Base-by-base conservation (phyloP, 768 basidiomycete species). In the Lactifluus rugatus region DNA sequence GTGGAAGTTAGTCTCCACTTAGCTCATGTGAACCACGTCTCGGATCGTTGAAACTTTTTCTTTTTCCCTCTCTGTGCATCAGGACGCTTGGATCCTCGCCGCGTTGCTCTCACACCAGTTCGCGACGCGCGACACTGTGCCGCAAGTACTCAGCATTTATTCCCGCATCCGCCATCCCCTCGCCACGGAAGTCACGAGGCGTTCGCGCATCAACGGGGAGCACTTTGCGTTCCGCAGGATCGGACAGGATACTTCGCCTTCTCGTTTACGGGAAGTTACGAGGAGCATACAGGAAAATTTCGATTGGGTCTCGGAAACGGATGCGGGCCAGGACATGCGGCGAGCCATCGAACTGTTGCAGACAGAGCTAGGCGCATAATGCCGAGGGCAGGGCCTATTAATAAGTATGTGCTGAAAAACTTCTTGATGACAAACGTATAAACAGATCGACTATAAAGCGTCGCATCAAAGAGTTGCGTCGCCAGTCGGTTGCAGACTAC, bases 51-150 rank as follows among this genome's bases (percentile, higher is more conserved):
- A 34, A 26, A 31, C 28, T 0, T n/a, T 2, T 32, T 28, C 25
- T 19, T 47, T 7, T 26, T 26, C n/a, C n/a, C 19, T 17, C 16
- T 37, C 37, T 23, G 10, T 17, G 45, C 76, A 76, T 44, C 16
- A 74, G 70, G 72, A 74, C 52, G 73, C 71, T 2, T 78, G 68
- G 57, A 52, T 74, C 6, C 69, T 74, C 26, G 64, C 75, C 1
- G 65, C 63, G 5, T 66, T 71, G 5, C 73, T 87, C 25, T 76
- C 78, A 3, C 78, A 84, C 57, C 65, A 66, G 0, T 54, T 54
- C 19, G 66, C 70, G 10, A 67, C 67, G 10, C 46, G 17, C 14
- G 11, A 52, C 8, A 67, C 66, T 4, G 56, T 65, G 16, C 19
- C 56, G 0, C 65, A 65, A 13, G 68, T 68, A 2, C 63, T 69